Evolutionary conservation across 2,329 filamentous ascomycete species (phyloP), one percentile per base, ranked within the genome.

Genomic region (Fusarium clavum): DNA sequence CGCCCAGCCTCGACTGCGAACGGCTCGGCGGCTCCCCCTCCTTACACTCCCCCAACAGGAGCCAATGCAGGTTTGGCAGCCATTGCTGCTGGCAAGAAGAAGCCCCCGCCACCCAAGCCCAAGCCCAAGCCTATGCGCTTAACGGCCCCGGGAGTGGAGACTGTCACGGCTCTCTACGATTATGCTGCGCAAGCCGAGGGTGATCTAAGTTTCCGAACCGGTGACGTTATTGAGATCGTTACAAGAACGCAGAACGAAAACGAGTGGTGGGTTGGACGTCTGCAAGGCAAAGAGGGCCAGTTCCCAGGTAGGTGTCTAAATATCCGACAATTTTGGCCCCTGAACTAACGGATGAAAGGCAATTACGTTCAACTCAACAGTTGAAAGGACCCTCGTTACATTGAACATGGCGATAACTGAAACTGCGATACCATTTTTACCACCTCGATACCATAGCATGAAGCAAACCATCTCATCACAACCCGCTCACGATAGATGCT

Each of bases 121-220:
- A 89, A 89, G 71, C 93, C 94, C 2, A 96, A 97, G 83, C 94
- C 94, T 5, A 90, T 87, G 47, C 86, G 90, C 57, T 83, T 98
- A 48, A 91, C 86, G 5, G 85, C 83, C 18, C 89, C 91, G 0
- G 82, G 85, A 0, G 87, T 87, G 0, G 94, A 98, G 80, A 94
- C 88, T 1, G 94, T 92, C 34, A 98, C 94, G 5, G 96, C 96
- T 10, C 82, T 99, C 67, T 99, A 98, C 80, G 96, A 98, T 77
- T 99, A 97, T 77, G 93, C 97, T 67, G 96, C 96, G 8, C 94
- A 98, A 79, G 94, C 95, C 2, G 94, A 97, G 70, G 94, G 94
- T 5, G 96, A 99, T 78, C 83, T 99, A 68, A 97, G 93, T 75
- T 99, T 99, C 82, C 87, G 87, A 20, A 90, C 93, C 0, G 94